phyloP scores from a whole-genome alignment of 176 grass and related monocot genomes.

The Raddia guianensis region DNA sequence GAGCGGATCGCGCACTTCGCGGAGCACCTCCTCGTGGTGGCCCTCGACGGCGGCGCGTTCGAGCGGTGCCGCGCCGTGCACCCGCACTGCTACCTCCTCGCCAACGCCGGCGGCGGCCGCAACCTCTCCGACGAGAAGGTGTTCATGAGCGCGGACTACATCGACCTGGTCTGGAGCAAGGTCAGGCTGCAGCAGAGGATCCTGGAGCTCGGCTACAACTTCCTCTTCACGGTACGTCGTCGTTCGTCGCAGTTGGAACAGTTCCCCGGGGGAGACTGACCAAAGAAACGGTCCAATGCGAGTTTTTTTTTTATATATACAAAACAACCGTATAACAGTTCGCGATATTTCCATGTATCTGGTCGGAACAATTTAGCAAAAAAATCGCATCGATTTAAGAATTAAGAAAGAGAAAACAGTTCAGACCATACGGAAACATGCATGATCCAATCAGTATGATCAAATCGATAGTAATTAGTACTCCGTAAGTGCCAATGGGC shows the following conservation, averaged over 20 bases:
- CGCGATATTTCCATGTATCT: too few species aligned
- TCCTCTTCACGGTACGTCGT: slow-evolving; percentile 76
- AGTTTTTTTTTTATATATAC: neutral
- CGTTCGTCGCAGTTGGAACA: neutral
- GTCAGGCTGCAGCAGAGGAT: slow-evolving; percentile 69
- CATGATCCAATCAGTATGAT: too few species aligned
- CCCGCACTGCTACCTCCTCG: slow-evolving; percentile 71
- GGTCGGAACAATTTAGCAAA: too few species aligned
- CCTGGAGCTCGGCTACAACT: slow-evolving; percentile 87
- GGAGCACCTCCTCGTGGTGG: slow-evolving; percentile 71
- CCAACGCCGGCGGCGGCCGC: neutral
- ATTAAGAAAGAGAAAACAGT: too few species aligned
- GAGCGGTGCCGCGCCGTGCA: slow-evolving; percentile 60
- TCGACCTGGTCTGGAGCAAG: slow-evolving; percentile 90
- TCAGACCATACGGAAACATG: too few species aligned
- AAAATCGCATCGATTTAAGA: too few species aligned
- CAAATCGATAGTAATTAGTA: too few species aligned
- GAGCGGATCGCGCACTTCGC: slow-evolving; percentile 53
- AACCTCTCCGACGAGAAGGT: slow-evolving; percentile 69
- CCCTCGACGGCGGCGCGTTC: slow-evolving; percentile 58
- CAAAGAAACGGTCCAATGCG: neutral
- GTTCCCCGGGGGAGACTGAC: neutral
- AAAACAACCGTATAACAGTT: neutral
- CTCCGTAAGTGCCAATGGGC: too few species aligned
- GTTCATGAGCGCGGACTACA: slow-evolving; percentile 78